phyloP scores from a whole-genome alignment of 768 basidiomycete species.

The Cystofilobasidium capitatum region DNA sequence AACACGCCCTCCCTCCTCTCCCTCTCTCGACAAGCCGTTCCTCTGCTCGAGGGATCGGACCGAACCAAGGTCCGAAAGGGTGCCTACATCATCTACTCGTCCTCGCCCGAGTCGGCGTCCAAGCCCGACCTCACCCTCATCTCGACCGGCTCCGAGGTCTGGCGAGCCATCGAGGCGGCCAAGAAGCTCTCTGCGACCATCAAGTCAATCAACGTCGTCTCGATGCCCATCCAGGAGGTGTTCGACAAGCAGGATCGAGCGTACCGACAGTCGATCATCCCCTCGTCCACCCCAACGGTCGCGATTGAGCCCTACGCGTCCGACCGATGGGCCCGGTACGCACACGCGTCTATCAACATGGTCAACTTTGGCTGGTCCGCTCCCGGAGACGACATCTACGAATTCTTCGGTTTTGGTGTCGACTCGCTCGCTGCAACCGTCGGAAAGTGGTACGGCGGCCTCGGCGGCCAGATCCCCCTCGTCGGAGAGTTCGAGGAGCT shows the following conservation, averaged over 20 bases:
- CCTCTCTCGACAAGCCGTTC: slow-evolving; percentile 36
- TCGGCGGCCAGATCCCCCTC: slow-evolving; percentile 26
- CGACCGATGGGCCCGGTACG: slow-evolving; percentile 38
- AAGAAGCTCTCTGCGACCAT: slow-evolving; percentile 27
- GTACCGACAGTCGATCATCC: slow-evolving; percentile 32
- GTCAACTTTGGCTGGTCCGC: slow-evolving; percentile 38
- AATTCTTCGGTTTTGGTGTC: slow-evolving; percentile 37
- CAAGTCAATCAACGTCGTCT: slow-evolving; percentile 35
- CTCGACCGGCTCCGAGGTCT: slow-evolving; percentile 37
- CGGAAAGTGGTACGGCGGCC: slow-evolving; percentile 25
- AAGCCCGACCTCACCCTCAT: slow-evolving; percentile 29
- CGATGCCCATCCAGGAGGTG: slow-evolving; percentile 35
- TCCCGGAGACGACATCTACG: slow-evolving; percentile 33
- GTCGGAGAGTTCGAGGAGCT: slow-evolving; percentile 39
- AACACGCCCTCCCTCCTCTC: slow-evolving; percentile 33
- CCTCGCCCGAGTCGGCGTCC: slow-evolving; percentile 28
- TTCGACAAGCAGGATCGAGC: slow-evolving; percentile 33
- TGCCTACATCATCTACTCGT: slow-evolving; percentile 33
- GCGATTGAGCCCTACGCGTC: slow-evolving; percentile 38
- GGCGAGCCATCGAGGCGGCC: slow-evolving; percentile 34
- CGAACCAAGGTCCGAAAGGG: slow-evolving; percentile 32
- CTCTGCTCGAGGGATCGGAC: slow-evolving; percentile 33
- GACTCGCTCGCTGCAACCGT: slow-evolving; percentile 35
- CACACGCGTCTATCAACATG: slow-evolving; percentile 35
- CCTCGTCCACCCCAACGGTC: slow-evolving; percentile 32